Percentiles rank a stretch among this genome's conserved stretches.
Evolutionary conservation across 495 filamentous ascomycete species (phyloP).

Genomic region (Neurospora tetrasperma): DNA sequence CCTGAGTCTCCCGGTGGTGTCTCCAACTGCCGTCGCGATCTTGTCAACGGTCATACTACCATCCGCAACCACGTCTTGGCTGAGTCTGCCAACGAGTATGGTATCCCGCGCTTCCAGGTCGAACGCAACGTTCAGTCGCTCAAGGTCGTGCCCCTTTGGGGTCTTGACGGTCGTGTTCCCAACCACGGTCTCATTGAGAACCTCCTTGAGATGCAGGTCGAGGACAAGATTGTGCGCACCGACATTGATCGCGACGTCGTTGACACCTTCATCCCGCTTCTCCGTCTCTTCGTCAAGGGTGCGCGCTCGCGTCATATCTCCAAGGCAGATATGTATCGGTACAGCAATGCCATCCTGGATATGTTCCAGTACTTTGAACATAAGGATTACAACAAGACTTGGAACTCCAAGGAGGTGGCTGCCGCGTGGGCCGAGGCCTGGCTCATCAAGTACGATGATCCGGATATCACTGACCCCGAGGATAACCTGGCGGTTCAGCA

Average conservation of each 20-base stretch:
- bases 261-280: conserved; percentile 51
- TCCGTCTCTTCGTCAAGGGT: conserved; percentile 46
- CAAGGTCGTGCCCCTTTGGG: conserved; percentile 58
- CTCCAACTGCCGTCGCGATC: conserved; percentile 56
- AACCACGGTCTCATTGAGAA: conserved; percentile 56
- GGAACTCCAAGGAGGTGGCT: conserved; percentile 52
- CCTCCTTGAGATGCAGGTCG: conserved; percentile 50
- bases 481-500: conserved; percentile 49
- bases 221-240: conserved; percentile 41
- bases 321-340: conserved; percentile 10
- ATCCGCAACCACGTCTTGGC: conserved; percentile 59
- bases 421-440: conserved; percentile 51
- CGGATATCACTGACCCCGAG: conserved; percentile 38
- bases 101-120: conserved; percentile 55
- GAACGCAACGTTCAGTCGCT: conserved; percentile 56
- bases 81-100: conserved; percentile 56
- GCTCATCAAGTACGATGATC: conserved; percentile 45
- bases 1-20: conserved; percentile 58
- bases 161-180: conserved; percentile 51
- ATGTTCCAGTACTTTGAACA: conserved; percentile 22
- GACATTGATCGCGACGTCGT: conserved; percentile 43
- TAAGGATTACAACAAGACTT: conserved; percentile 50
- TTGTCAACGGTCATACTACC: conserved; percentile 52
- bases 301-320: conserved; percentile 15
- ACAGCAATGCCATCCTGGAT: conserved; percentile 16